Evolutionary conservation across 2,329 filamentous ascomycete genomes (phyloP).

Genomic region (Aspergillus phoenicis): DNA sequence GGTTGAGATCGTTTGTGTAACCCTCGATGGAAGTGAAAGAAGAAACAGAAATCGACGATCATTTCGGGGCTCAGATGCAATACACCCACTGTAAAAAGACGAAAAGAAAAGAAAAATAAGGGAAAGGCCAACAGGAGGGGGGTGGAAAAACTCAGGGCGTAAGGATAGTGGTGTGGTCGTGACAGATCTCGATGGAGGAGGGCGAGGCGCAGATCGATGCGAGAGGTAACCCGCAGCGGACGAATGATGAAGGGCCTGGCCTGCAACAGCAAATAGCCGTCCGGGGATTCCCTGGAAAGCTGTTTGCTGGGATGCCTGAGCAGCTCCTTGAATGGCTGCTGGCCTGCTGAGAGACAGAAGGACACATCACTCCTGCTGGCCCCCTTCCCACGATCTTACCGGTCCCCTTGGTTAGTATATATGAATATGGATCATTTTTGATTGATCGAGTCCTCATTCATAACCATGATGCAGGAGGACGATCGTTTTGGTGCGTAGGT

Average conservation of each 20-base stretch:
- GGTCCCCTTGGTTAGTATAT: neutral
- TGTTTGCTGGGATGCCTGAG: constrained; percentile 5
- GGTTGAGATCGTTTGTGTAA: neutral
- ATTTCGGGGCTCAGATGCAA: neutral
- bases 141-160: neutral
- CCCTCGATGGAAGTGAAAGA: neutral
- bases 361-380: constrained; percentile 4
- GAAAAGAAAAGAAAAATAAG: neutral
- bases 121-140: constrained; percentile 6
- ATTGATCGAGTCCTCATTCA: neutral
- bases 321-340: constrained; percentile 3
- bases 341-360: neutral
- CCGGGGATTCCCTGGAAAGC: constrained; percentile 5
- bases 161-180: constrained; percentile 10
- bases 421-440: neutral
- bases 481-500: neutral
- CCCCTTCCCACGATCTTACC: neutral
- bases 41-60: neutral
- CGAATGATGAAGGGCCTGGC: neutral
- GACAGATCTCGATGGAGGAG: constrained; percentile 21
- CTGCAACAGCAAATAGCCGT: constrained; percentile 10
- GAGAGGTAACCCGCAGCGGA: constrained; percentile 1
- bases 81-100: neutral
- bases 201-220: constrained; percentile 12
- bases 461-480: neutral